Base-by-base conservation (phyloP, 306 rosid species). In the Sophora flavescens region DNA sequence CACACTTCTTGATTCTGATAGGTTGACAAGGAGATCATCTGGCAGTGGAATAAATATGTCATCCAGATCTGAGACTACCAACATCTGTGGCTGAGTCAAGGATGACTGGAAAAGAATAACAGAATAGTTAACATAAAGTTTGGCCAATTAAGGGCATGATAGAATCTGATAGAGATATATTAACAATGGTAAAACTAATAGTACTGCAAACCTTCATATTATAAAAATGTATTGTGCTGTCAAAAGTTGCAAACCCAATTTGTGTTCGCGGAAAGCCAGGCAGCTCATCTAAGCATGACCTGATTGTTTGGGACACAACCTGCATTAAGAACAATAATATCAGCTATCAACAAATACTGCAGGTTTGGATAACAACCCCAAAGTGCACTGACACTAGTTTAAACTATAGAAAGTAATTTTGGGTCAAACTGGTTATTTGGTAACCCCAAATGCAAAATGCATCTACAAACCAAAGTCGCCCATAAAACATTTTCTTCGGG, bases 231-330 rank as follows among this genome's bases (percentile, higher is more conserved):
- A 96, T 83, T 17, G 99, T 84, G 87, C 99, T 91, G 88, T 96
- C 98, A 85, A 88, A 96, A 82, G 99, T 96, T 74, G 98, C 98
- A 88, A 92, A 96, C 71, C 99, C 99, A 79, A 96, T 92, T 84
- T 96, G 99, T 17, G 99, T 96, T 84, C 98, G 83, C 38, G 99
- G 96, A 88, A 75, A 93, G 84, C 99, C 98, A 70, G 97, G 97
- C 71, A 96, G 89, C 82, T 93, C 93, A 68, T 96, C 99, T 86
- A 96, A 88, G 79, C 97, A 89, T 69, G 98, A 91, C 70, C 86
- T 85, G 77, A 96, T 96, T 54, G 98, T 92, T 84, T 92, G 86
- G 72, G 98, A 93, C 83, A 91, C 97, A 75, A 96, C 88, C 99
- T 96, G 90, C 80, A 81, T 72, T 52, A 63, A 70, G 58, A 60